Base-by-base conservation (phyloP, 805 yeast genomes). In the Yamadazyma philogaea region DNA sequence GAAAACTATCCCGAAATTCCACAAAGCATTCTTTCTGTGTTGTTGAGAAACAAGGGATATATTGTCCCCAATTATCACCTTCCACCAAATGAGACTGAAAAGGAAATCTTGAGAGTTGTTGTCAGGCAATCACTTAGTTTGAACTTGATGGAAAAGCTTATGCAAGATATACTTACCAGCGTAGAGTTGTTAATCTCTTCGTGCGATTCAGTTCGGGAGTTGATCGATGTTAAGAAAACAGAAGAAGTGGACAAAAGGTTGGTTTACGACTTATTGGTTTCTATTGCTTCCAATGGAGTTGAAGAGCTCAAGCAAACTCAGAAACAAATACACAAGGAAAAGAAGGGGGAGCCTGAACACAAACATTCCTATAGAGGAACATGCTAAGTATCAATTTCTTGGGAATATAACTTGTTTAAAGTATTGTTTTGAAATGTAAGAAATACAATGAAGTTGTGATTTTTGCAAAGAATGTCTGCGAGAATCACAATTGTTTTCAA, bases 21-120 rank as follows among this genome's bases (percentile, higher is more conserved):
- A 7, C 96, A 90, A 63, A 73, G 82, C 14, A 72, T 86, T 45
- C 62, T 89, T 20, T 82, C 96, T 0, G 70, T 81, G 11, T 59
- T 88, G 60, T 68, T 89, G 54, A 78, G 96, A 60, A 78, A 75
- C 59, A 79, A 81, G 54, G 95, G 95, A 11, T 89, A 85, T 79
- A 90, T 90, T 60, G 74, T 89, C 49, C 96, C 96, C 51, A 88
- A 89, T 70, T 89, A 89, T 64, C 87, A 84, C 47, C 73, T 89
- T 52, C 95, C 96, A 21, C 80, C 82, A 34, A 74, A 71, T 42
- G 70, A 75, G 43, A 60, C 61, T 35, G 66, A 66, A 10, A 70
- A 63, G 46, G 96, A 90, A 64, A 84, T 88, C 45, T 71, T 89
- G 49, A 78, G 97, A 56, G 87, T 90, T 19, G 96, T 89, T 11